Evolutionary conservation across 176 grass and related monocot species (phyloP).

Genomic region (Triticum timopheevii): DNA sequence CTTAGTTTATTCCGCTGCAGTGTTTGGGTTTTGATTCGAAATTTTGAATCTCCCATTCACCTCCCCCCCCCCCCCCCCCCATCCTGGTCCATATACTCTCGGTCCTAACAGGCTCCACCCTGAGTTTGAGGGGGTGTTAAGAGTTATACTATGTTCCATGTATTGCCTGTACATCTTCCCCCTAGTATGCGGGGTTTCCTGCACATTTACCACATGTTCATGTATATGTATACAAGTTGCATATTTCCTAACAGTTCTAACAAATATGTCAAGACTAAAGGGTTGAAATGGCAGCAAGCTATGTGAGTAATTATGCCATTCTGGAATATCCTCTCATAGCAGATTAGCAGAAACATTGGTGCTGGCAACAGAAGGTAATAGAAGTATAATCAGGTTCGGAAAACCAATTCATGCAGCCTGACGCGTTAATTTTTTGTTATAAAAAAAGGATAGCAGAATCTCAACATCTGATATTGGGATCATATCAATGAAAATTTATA

Average conservation of each 20-base stretch:
- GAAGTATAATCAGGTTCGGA: neutral
- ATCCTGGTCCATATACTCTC: too few species aligned
- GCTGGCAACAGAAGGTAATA: neutral
- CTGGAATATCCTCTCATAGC: neutral
- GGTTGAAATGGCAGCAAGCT: neutral
- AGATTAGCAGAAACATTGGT: slow-evolving; percentile 1
- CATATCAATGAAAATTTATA: neutral
- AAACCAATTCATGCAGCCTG: neutral
- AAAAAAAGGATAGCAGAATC: neutral
- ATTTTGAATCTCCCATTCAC: too few species aligned
- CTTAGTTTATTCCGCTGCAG: too few species aligned
- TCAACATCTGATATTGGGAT: neutral
- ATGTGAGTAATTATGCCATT: neutral
- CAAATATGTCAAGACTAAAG: neutral
- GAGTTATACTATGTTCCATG: too few species aligned
- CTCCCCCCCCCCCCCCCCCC: too few species aligned
- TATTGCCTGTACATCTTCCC: too few species aligned
- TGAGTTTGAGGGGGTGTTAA: too few species aligned
- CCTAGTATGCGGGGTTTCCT: too few species aligned
- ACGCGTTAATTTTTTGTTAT: neutral
- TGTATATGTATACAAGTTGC: too few species aligned
- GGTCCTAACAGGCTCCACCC: too few species aligned
- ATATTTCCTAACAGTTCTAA: neutral
- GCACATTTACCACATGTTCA: too few species aligned
- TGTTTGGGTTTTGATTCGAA: too few species aligned